Base-by-base conservation (phyloP, 2,329 filamentous ascomycete genomes). In the Alternaria incomplexa region DNA sequence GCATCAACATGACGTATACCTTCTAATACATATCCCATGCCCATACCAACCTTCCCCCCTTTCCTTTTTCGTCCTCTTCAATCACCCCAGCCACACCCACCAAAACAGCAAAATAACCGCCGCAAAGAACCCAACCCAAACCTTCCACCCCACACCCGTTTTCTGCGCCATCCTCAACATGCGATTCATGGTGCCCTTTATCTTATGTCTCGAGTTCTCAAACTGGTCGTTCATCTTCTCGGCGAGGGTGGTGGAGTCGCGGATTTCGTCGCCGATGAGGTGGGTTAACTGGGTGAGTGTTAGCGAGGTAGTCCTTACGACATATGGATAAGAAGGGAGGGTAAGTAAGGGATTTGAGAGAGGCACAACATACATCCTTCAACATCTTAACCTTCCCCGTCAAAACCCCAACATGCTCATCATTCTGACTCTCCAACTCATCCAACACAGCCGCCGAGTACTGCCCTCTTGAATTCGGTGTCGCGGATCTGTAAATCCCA, bases 211-310 rank as follows among this genome's bases (percentile, higher is more conserved):
- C 56, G 95, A 96, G 73, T 88, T 89, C 78, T 98, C 95, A 77
- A 98, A 99, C 6, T 89, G 88, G 76, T 97, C 93, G 80, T 98
- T 98, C 90, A 99, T 97, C 82, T 93, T 95, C 73, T 97, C 93
- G 3, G 93, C 92, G 5, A 98, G 86, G 2, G 92, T 90, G 3
- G 93, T 92, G 13, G 92, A 96, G 67, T 97, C 92, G 71, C 95
- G 89, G 75, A 98, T 98, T 81, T 98, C 96, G 76, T 96, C 93
- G 68, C 96, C 96, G 70, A 99, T 99, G 6, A 94, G 93, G 40
- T 93, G 83, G 1, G 94, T 97, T 83, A 99, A 91, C 92, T 76
- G 25, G 5, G 0, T 1, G 0, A 20, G 1, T 3, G 13, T 57
- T 58, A 58, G 55, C 36, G 5, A 3, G 5, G n/a, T 3, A 4